Conservation (phyloP, 148 eudicot genomes). For the Rhododendron ferrugineum region DNA sequence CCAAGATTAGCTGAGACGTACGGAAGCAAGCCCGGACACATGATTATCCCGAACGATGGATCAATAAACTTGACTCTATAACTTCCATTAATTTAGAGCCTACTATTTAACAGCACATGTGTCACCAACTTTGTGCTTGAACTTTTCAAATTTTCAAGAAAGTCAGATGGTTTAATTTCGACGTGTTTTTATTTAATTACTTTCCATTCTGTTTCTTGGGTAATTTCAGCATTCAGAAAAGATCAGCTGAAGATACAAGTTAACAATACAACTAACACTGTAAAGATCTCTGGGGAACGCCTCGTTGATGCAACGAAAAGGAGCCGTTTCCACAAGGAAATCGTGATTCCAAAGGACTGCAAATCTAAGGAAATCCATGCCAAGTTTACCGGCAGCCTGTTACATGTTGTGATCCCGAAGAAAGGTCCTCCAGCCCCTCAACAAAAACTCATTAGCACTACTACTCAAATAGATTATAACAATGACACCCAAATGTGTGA, state of each 20-base stretch:
- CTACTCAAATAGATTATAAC: background rate
- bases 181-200: background rate
- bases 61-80: no score
- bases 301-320: slow-evolving; percentile 23
- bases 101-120: no score
- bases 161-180: background rate
- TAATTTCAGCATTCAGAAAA: slow-evolving; percentile 49
- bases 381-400: slow-evolving; percentile 35
- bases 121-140: no score
- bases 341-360: slow-evolving; percentile 33
- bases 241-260: slow-evolving; percentile 58
- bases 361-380: slow-evolving; percentile 44
- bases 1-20: no score
- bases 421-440: slow-evolving; percentile 9
- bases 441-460: background rate
- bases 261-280: slow-evolving; percentile 26
- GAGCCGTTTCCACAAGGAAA: slow-evolving; percentile 49
- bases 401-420: slow-evolving; percentile 56
- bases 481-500: no score
- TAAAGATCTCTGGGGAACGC: slow-evolving; percentile 60
- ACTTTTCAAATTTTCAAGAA: background rate
- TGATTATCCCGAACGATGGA: no score
- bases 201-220: background rate
- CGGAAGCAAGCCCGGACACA: no score
- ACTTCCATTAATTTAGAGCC: no score